Conservation (phyloP, 495 filamentous ascomycete species). For the Aspergillus incahuasiensis region DNA sequence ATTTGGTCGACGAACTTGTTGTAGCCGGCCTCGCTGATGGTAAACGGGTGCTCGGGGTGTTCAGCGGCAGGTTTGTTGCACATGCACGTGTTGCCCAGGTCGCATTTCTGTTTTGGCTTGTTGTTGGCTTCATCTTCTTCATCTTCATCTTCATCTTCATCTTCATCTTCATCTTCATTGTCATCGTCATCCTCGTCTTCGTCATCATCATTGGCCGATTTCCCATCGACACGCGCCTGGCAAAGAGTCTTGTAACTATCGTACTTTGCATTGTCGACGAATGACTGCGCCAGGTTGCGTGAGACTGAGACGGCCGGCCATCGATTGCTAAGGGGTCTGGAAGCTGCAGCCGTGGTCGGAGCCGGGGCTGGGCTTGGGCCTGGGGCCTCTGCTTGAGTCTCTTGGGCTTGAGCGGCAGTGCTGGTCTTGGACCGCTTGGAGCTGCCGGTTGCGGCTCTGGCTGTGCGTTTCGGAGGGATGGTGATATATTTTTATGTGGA, state of each 20-base stretch:
- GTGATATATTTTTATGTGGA: too few relatives aligned
- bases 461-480: slow-evolving; percentile 9
- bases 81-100: slow-evolving; percentile 24
- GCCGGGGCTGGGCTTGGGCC: too few relatives aligned
- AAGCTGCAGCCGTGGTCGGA: too few relatives aligned
- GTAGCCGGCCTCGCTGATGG: slow-evolving; percentile 32
- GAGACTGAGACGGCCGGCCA: slow-evolving; percentile 39
- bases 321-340: slow-evolving; percentile 24
- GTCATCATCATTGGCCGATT: not conserved
- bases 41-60: slow-evolving; percentile 39
- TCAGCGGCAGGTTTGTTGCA: slow-evolving; percentile 33
- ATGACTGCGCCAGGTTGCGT: slow-evolving; percentile 32
- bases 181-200: slow-evolving; percentile 3
- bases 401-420: not conserved
- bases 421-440: slow-evolving; percentile 2
- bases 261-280: slow-evolving; percentile 24
- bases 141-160: slow-evolving; percentile 20
- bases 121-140: slow-evolving; percentile 1
- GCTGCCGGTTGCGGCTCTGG: not conserved
- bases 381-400: too few relatives aligned
- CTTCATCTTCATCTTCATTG: slow-evolving; percentile 2
- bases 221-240: slow-evolving; percentile 12
- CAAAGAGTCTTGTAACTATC: slow-evolving; percentile 30
- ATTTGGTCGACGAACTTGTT: slow-evolving; percentile 1
- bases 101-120: slow-evolving; percentile 4